Evolutionary conservation across 495 filamentous ascomycete genomes (phyloP), one percentile per base, ranked within the genome.

Genomic region (Talaromyces thailandensis): DNA sequence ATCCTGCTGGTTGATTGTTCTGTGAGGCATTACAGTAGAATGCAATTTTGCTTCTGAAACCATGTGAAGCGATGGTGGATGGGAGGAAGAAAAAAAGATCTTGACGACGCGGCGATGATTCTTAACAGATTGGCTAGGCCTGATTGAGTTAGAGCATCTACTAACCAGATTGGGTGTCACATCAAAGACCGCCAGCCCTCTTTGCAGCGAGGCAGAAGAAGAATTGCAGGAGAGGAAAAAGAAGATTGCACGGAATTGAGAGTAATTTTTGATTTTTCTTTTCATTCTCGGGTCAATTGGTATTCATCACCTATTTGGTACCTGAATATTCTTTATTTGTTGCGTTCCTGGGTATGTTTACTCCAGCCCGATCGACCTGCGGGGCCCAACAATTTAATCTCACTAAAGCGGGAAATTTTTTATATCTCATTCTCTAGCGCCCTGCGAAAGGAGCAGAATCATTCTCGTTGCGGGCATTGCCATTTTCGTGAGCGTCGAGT

Each of bases 1-100:
- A 94, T 88, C 53, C 52, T 65, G 29, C n/a, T 28, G 14, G 62
- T 60, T 43, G 21, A 9, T 1, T 21, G 5, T 8, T 48, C n/a
- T 18, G 43, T 48, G 43, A 48, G n/a, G 18, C 43, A 48, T 48
- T 48, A 48, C 43, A 48, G 43, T 48, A 2, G 43, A n/a, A n/a
- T 14, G 35, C 35, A 40, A 4, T 24, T n/a, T 55, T 55, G 51
- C 14, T 16, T 23, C 28, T 3, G 48, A 16, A 40, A 8, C 16
- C 35, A 6, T 26, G 43, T 48, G 18, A 3, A 48, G 43, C 43
- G 43, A 48, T 18, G 21, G 28, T 9, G 51, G 9, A 25, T 6
- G 8, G 21, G 45, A 24, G 45, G n/a, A 52, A 28, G 12, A 11
- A 2, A 16, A 55, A 23, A 28, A 55, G 51, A 55, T 28, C 14